These are phyloP conservation scores for Metschnikowia koreensis DNA, from an alignment of 805 yeast genomes.

Conservation along the genomic window DNA sequence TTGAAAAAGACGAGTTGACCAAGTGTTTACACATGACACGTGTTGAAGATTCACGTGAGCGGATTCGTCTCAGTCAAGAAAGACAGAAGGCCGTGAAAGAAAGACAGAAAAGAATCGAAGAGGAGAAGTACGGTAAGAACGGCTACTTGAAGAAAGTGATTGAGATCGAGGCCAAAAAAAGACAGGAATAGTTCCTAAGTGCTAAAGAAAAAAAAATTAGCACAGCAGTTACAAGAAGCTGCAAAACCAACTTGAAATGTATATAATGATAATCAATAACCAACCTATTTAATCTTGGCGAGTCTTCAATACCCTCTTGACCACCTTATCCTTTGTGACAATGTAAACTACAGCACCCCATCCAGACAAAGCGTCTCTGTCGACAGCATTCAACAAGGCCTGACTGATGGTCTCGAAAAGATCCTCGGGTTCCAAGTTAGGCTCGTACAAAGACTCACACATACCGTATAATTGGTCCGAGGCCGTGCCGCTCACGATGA, in stretches of 20 bases:
- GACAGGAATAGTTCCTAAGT: conserved; percentile 1
- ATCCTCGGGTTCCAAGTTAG: conserved; percentile 90
- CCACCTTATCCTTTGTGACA: conserved; percentile 87
- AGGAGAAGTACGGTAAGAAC: conserved; percentile 79
- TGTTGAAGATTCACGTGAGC: conserved; percentile 56
- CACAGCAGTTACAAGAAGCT: conserved; percentile 14
- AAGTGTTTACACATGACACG: conserved; percentile 81
- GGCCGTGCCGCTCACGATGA: conserved; percentile 94
- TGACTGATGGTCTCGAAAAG: conserved; percentile 94
- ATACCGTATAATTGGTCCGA: conserved; percentile 96
- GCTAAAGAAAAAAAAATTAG: conserved; percentile 7
- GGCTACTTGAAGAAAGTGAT: conserved; percentile 63
- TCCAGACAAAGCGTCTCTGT: conserved; percentile 95
- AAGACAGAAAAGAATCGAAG: conserved; percentile 61
- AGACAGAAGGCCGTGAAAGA: conserved; percentile 54
- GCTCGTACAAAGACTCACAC: conserved; percentile 97
- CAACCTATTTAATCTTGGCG: conserved; percentile 74
- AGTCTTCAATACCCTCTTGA: conserved; percentile 82
- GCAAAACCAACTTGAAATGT: background rate
- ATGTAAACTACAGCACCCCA: conserved; percentile 98
- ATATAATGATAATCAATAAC: conserved; percentile 2
- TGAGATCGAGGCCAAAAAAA: conserved; percentile 41
- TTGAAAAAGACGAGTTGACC: conserved; percentile 73
- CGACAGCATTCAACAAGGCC: conserved; percentile 89
- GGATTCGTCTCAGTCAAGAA: conserved; percentile 51